These are phyloP conservation scores for Macaranga tanarius DNA, from an alignment of 441 rosid genomes.

Conservation along the genomic window DNA sequence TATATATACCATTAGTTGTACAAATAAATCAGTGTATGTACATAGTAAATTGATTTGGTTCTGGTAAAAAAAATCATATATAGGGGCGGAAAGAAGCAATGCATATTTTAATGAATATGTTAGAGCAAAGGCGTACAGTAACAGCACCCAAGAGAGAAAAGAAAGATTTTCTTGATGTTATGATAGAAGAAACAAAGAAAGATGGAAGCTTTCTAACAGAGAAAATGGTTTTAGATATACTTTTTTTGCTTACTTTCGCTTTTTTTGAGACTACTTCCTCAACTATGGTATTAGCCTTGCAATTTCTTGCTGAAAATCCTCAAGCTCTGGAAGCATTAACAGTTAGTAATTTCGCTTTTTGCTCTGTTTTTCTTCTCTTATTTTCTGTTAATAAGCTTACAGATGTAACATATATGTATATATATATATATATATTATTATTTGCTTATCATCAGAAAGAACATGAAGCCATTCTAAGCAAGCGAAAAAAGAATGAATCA, in stretches of 20 bases:
- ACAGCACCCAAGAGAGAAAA: not conserved
- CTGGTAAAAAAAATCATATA: not conserved
- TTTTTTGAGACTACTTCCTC: no score
- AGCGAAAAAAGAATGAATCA: conserved; percentile 28
- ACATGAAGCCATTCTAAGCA: conserved; percentile 37
- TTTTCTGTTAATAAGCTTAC: no score
- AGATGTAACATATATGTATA: no score
- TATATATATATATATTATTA: not conserved
- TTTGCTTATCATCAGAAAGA: conserved; percentile 34
- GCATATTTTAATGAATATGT: conserved; percentile 26
- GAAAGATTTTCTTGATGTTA: conserved; percentile 35
- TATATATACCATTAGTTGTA: no score
- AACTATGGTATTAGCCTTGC: not conserved
- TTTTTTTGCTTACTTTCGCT: conserved; percentile 38
- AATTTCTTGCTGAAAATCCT: conserved; percentile 1
- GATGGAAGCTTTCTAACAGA: conserved; percentile 30
- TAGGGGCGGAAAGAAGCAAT: conserved; percentile 34
- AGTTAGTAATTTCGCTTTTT: not conserved
- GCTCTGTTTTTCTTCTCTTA: no score
- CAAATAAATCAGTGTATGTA: no score
- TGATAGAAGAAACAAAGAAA: conserved; percentile 35
- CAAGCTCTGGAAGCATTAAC: not conserved
- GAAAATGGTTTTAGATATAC: conserved; percentile 32
- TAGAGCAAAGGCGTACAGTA: conserved; percentile 37
- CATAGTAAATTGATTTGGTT: no score